Conservation (phyloP, 2,329 filamentous ascomycete species). For the Penicillium janthinellum region DNA sequence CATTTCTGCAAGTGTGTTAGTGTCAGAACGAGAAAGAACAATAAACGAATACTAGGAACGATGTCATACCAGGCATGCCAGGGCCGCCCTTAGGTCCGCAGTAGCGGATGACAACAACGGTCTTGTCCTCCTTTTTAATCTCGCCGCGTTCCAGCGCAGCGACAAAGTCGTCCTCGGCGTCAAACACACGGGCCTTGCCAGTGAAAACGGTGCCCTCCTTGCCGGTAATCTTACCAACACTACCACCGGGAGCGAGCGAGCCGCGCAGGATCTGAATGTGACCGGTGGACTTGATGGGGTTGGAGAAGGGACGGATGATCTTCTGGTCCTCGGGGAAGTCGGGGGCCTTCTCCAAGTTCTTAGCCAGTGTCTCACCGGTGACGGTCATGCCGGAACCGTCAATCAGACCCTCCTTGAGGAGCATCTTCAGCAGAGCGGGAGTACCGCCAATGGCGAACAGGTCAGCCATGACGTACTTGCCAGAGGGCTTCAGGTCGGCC, state of each 20-base stretch:
- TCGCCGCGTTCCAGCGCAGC: conserved; percentile 66
- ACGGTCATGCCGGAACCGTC: conserved; percentile 63
- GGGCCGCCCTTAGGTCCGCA: conserved; percentile 73
- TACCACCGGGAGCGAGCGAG: conserved; percentile 68
- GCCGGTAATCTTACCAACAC: conserved; percentile 75
- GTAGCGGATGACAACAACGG: conserved; percentile 74
- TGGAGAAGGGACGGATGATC: conserved; percentile 67
- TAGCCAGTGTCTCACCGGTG: conserved; percentile 60
- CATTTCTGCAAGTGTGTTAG: conserved; percentile 67
- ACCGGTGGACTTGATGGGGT: conserved; percentile 70
- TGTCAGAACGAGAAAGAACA: no score
- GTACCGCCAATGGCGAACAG: conserved; percentile 60
- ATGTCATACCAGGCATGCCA: conserved; percentile 59
- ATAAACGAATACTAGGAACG: no score
- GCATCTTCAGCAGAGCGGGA: conserved; percentile 59
- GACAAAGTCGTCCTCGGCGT: conserved; percentile 70
- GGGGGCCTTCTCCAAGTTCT: conserved; percentile 61
- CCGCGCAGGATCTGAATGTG: conserved; percentile 74
- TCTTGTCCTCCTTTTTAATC: conserved; percentile 75
- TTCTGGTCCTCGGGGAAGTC: conserved; percentile 69
- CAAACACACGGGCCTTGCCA: conserved; percentile 70
- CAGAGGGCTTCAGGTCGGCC: conserved; percentile 78
- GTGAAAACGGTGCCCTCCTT: conserved; percentile 70
- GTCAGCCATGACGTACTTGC: conserved; percentile 64
- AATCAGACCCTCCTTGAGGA: conserved; percentile 60